Conservation (phyloP, 495 filamentous ascomycete species). For the Penicillium malachiteum region DNA sequence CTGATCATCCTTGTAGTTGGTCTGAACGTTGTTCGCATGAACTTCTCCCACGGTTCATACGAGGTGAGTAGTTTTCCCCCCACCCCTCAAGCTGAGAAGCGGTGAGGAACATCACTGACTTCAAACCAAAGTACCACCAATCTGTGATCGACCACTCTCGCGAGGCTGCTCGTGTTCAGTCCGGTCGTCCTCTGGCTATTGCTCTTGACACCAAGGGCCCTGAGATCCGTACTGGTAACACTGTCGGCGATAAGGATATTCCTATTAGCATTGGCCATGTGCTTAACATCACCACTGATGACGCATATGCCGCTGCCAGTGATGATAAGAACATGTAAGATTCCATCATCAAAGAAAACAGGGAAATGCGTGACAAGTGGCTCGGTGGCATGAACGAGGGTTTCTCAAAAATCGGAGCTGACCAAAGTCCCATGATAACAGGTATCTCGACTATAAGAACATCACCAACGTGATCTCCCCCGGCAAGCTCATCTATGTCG, state of each 20-base stretch:
- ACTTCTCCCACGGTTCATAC: constrained; percentile 97
- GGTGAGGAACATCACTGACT: constrained; percentile 13
- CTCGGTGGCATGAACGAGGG: neutral
- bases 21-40: constrained; percentile 98
- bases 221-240: constrained; percentile 97
- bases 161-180: constrained; percentile 69
- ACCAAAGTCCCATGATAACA: constrained; percentile 32
- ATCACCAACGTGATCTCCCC: constrained; percentile 94
- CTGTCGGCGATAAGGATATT: constrained; percentile 75
- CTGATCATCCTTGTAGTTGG: constrained; percentile 54
- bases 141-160: constrained; percentile 94
- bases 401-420: constrained; percentile 8
- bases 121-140: constrained; percentile 67
- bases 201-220: constrained; percentile 98
- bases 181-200: constrained; percentile 89
- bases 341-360: neutral
- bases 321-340: constrained; percentile 92
- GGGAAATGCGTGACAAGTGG: too few relatives aligned
- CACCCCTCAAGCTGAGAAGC: neutral
- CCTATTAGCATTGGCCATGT: constrained; percentile 79
- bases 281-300: constrained; percentile 96
- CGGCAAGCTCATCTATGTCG: constrained; percentile 97
- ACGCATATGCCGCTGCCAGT: constrained; percentile 80
- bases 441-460: constrained; percentile 99
- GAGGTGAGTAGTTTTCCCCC: constrained; percentile 55